Evolutionary conservation across 2,329 filamentous ascomycete species (phyloP).

Genomic region (Chaetomium olivaceum): DNA sequence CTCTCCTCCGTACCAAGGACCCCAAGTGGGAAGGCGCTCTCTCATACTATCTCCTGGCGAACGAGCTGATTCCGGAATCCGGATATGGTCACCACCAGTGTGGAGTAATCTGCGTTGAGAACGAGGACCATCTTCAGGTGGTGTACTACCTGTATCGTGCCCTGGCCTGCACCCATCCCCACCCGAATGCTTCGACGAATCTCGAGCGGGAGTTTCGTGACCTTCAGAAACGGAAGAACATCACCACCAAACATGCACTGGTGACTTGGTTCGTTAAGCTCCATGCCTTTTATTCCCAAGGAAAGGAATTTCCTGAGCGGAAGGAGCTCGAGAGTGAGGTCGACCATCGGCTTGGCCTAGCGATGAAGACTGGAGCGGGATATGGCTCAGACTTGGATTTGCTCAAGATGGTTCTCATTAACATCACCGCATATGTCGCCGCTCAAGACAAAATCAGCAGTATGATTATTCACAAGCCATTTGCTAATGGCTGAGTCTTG

Average conservation of each 20-base stretch:
- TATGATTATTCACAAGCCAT: constrained; percentile 37
- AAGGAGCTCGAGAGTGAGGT: constrained; percentile 85
- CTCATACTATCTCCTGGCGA: constrained; percentile 81
- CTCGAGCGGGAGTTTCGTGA: constrained; percentile 74
- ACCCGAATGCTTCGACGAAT: constrained; percentile 73
- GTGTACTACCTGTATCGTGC: constrained; percentile 90
- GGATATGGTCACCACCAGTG: constrained; percentile 88
- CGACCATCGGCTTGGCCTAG: constrained; percentile 71
- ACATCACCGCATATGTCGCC: constrained; percentile 79
- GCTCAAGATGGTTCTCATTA: constrained; percentile 79
- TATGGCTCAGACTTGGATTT: constrained; percentile 61
- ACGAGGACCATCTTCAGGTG: constrained; percentile 77
- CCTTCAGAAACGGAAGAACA: constrained; percentile 44
- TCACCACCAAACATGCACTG: constrained; percentile 42
- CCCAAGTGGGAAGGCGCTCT: constrained; percentile 78
- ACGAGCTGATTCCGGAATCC: constrained; percentile 73
- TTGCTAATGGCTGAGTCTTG: neutral
- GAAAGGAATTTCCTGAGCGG: constrained; percentile 71
- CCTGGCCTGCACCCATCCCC: constrained; percentile 70
- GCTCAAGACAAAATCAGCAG: constrained; percentile 62
- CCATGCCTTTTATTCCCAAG: constrained; percentile 81
- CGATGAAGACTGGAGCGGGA: constrained; percentile 62
- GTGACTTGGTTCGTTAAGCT: constrained; percentile 79
- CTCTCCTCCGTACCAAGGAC: constrained; percentile 69
- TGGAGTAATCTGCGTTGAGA: constrained; percentile 78